Evolutionary conservation across 2,329 filamentous ascomycete genomes (phyloP), one percentile per base, ranked within the genome.

Genomic region (Xylaria multiplex): DNA sequence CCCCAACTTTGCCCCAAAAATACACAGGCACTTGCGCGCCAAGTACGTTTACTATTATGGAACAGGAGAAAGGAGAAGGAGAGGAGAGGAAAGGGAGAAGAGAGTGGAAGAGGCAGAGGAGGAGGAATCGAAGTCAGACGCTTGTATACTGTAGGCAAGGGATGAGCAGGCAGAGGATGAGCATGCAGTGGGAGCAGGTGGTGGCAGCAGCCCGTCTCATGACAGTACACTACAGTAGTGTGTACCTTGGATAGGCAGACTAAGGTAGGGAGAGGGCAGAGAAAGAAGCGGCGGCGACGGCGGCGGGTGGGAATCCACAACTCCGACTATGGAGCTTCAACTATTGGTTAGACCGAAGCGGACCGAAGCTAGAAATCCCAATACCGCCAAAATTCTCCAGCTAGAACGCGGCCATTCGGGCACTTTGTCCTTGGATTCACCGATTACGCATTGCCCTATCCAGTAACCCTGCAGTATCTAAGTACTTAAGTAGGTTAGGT

Each of bases 301-400:
- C 54, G 40, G 46, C 49, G 42, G 59, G 54, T 50, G 52, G 55
- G 52, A 32, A 59, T 55, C 59, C 52, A 64, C 57, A 62, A 48
- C 52, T 68, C 65, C 68, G 68, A 68, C 65, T 49, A 60, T 66
- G 63, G 66, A 66, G 59, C 57, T 52, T 45, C 45, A 52, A 14
- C 42, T 24, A 70, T 70, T 70, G 68, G 68, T 53, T 30, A 46
- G 42, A 46, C 52, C 40, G 49, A 48, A 56, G 22, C 62, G 42
- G 42, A 46, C 52, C 40, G 49, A 48, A 56, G 22, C 62, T 58
- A 54, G 24, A 32, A 30, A 40, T 46, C 48, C 16, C n/a, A 16
- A 45, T 62, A 42, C n/a, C 49, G 45, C 35, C 35, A 43, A 60
- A n/a, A 14, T 50, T 48, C 55, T 54, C 40, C 16, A 24, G 19